Evolutionary conservation across 164 flowering plant genomes (phyloP).

Genomic region (Cinnamomum micranthum): DNA sequence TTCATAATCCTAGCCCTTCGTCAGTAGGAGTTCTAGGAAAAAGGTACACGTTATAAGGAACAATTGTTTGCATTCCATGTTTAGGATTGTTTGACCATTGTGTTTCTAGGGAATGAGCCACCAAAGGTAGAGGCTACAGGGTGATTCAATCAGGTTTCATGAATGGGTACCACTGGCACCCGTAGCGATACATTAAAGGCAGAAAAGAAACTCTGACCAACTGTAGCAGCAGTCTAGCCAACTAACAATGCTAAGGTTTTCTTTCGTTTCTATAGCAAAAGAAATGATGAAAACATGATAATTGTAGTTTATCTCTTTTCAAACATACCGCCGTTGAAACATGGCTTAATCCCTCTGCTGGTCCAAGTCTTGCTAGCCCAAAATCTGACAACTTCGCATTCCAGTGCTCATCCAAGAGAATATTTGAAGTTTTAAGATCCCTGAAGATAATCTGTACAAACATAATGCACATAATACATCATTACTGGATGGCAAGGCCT

Average conservation of each 20-base stretch:
- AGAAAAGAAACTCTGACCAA: background rate
- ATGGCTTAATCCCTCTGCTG: slow-evolving; percentile 76
- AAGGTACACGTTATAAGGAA: no score
- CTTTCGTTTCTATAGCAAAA: background rate
- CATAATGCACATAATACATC: slow-evolving; percentile 3
- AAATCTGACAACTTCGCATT: slow-evolving; percentile 95
- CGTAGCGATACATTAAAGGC: background rate
- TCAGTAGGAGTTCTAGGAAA: background rate
- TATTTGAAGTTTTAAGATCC: slow-evolving; percentile 91
- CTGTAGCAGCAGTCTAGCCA: background rate
- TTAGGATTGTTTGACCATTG: background rate
- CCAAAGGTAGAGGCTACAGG: background rate
- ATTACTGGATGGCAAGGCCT: background rate
- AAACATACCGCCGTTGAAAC: slow-evolving; percentile 83
- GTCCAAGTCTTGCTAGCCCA: slow-evolving; percentile 92
- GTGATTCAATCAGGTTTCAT: no score
- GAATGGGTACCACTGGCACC: no score
- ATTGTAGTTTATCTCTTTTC: background rate
- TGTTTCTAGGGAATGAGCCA: background rate
- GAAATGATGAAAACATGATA: no score
- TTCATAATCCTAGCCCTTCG: no score
- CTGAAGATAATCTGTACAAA: slow-evolving; percentile 74
- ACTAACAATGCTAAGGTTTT: no score
- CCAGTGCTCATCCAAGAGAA: slow-evolving; percentile 88
- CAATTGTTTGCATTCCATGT: background rate